Evolutionary conservation across 345 rosid species (phyloP).

Genomic region (Salix brachista): DNA sequence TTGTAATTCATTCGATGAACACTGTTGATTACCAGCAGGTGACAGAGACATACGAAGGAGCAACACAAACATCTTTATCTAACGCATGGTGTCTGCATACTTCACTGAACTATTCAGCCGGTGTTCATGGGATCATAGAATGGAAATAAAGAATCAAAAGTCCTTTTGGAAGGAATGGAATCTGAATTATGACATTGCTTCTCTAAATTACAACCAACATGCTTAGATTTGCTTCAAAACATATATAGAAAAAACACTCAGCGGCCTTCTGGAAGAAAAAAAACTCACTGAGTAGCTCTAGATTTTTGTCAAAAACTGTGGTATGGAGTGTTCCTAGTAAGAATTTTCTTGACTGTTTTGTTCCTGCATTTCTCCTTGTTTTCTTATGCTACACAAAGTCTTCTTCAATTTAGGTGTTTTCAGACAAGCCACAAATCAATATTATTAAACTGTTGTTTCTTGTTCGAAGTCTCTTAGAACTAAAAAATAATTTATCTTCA

Average conservation of each 20-base stretch:
- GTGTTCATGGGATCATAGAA: background rate
- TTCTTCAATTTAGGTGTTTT: background rate
- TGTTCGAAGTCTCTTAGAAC: too few species aligned
- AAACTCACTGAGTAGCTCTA: too few species aligned
- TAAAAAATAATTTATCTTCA: too few species aligned
- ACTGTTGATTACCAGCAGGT: background rate
- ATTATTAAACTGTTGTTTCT: too few species aligned
- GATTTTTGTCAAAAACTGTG: too few species aligned
- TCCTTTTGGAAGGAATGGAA: background rate
- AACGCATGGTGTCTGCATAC: background rate
- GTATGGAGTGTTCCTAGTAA: too few species aligned
- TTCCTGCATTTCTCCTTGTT: too few species aligned
- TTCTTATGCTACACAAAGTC: too few species aligned
- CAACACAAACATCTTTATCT: background rate
- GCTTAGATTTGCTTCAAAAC: background rate
- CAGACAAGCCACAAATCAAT: too few species aligned
- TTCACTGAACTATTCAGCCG: background rate
- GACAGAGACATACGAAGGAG: background rate
- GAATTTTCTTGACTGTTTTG: too few species aligned
- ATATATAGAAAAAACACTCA: background rate
- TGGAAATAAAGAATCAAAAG: background rate
- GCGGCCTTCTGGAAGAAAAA: background rate
- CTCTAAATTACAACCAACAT: background rate
- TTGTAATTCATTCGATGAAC: background rate
- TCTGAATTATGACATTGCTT: background rate